A percentile compares a stretch with the other conserved stretches of the same genome.
phyloP scores from a whole-genome alignment of 1,284 basidiomycete species.

The Cryptococcus hybrid region DNA sequence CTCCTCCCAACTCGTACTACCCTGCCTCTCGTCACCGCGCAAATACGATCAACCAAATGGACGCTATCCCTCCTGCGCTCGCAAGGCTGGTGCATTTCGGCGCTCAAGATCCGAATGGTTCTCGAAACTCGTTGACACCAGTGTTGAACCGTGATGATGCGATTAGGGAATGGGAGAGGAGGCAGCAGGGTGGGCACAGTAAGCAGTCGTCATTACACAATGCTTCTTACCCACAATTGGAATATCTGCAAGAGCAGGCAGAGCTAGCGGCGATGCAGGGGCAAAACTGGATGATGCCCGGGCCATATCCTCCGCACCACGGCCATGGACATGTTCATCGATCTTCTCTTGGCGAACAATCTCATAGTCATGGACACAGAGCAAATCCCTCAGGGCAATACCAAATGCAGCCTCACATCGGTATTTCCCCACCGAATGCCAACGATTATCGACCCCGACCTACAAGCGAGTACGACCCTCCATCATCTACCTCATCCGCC shows the following conservation, averaged over 20 bases:
- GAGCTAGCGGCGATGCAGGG: conserved; percentile 63
- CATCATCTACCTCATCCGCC: conserved; percentile 8
- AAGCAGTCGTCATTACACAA: conserved; percentile 38
- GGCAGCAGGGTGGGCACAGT: conserved; percentile 47
- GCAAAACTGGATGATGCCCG: conserved; percentile 41
- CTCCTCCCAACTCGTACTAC: conserved; percentile 63
- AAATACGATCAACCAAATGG: conserved; percentile 83
- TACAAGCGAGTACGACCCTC: conserved; percentile 39
- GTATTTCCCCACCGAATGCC: conserved; percentile 21
- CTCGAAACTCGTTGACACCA: conserved; percentile 71
- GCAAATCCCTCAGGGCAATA: conserved; percentile 25
- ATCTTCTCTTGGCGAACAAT: conserved; percentile 5
- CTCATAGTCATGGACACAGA: conserved; percentile 13
- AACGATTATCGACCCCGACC: conserved; percentile 19
- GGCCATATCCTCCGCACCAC: conserved; percentile 23
- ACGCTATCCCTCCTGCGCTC: conserved; percentile 85
- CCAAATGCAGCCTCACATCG: conserved; percentile 45
- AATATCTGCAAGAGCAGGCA: conserved; percentile 86
- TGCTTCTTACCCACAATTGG: conserved; percentile 79
- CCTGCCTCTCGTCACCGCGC: conserved; percentile 64
- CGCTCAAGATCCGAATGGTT: conserved; percentile 73
- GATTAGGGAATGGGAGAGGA: conserved; percentile 82
- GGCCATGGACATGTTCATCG: conserved; percentile 12
- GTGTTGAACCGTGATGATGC: conserved; percentile 87
- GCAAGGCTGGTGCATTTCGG: conserved; percentile 80